phyloP scores from a whole-genome alignment of 1,284 basidiomycete species.

The Peniophora sp. region DNA sequence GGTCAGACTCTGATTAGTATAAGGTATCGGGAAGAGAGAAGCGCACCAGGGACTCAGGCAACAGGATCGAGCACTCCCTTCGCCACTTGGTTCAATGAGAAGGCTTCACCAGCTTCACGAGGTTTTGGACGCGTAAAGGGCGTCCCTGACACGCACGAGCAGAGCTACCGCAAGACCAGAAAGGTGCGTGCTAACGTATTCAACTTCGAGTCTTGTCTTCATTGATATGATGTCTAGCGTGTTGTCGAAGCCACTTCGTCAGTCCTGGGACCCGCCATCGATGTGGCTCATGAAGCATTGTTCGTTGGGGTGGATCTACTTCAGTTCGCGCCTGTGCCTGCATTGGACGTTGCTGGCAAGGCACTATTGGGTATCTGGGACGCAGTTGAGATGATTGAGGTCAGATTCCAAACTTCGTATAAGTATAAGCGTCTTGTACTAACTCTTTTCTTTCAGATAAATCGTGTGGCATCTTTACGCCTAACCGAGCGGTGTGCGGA shows the following conservation, averaged over 20 bases:
- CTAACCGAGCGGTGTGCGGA: conserved; percentile 45
- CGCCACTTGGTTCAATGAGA: too few species aligned
- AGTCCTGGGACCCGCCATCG: conserved; percentile 33
- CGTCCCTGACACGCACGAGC: too few species aligned
- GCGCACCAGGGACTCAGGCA: too few species aligned
- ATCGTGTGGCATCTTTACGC: conserved; percentile 41
- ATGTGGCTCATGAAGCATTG: conserved; percentile 41
- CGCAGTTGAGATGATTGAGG: conserved; percentile 50
- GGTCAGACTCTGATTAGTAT: too few species aligned
- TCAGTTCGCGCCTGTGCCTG: conserved; percentile 47
- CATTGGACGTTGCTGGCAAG: conserved; percentile 43
- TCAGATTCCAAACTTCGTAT: conserved; percentile 21
- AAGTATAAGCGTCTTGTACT: not conserved
- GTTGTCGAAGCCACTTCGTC: conserved; percentile 30
- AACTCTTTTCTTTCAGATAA: conserved; percentile 32
- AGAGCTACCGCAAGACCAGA: too few species aligned
- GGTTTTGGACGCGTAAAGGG: too few species aligned
- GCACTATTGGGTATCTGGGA: conserved; percentile 57
- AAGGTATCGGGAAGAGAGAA: too few species aligned
- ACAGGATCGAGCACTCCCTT: too few species aligned
- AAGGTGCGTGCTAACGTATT: too few species aligned
- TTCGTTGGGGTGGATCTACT: conserved; percentile 38
- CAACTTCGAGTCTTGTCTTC: too few species aligned
- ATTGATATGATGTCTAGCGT: conserved; percentile 10
- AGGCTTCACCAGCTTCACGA: too few species aligned